These are phyloP conservation scores for Starmerella powellii DNA, from an alignment of 805 yeast species.

Conservation along the genomic window DNA sequence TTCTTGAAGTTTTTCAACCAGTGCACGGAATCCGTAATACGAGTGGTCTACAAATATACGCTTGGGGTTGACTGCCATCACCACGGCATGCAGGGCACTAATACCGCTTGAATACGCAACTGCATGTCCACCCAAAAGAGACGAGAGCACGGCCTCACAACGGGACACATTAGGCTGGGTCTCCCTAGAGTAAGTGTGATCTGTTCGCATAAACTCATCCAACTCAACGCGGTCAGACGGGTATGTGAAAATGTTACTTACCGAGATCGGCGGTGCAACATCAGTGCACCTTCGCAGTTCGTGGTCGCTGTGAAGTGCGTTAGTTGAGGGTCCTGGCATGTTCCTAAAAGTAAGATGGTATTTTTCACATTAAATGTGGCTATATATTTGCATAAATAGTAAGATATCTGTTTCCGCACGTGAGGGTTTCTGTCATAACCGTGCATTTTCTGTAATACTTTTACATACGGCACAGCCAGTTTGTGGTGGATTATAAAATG, in stretches of 20 bases:
- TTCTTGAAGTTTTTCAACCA: constrained; percentile 48
- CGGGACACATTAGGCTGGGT: constrained; percentile 60
- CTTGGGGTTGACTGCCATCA: constrained; percentile 62
- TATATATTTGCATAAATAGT: no score
- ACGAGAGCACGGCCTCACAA: constrained; percentile 51
- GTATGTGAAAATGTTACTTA: constrained; percentile 67
- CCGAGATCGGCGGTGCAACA: constrained; percentile 63
- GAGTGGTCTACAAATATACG: constrained; percentile 61
- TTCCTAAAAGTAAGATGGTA: no score
- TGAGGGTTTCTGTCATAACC: no score
- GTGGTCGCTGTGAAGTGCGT: constrained; percentile 59
- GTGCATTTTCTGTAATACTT: no score
- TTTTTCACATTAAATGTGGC: no score
- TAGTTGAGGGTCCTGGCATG: constrained; percentile 4
- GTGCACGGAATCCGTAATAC: constrained; percentile 73
- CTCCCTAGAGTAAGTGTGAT: constrained; percentile 48
- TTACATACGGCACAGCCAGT: no score
- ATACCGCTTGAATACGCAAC: constrained; percentile 68
- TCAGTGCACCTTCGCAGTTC: constrained; percentile 27
- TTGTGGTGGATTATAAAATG: no score
- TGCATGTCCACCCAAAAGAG: constrained; percentile 51
- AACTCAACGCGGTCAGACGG: constrained; percentile 41
- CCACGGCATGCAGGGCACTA: constrained; percentile 63
- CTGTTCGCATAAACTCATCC: not conserved
- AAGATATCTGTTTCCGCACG: no score